Conservation (phyloP, 805 yeast genomes). For the Kodamaea fukazawae region DNA sequence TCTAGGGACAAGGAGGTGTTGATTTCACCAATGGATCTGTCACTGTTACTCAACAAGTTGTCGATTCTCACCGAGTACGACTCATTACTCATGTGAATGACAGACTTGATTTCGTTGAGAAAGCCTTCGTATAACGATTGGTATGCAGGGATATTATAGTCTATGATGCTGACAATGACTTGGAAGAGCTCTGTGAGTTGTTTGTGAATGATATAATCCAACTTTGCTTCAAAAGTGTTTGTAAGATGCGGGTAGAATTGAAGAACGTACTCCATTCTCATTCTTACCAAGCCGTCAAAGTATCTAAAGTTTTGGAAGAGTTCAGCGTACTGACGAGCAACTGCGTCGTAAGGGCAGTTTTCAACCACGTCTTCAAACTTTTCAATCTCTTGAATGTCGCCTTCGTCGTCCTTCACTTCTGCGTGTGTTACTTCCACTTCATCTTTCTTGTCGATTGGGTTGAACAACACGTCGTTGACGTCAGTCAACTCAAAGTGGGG, state of each 20-base stretch:
- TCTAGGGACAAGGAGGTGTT: conserved; percentile 68
- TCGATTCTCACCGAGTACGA: conserved; percentile 56
- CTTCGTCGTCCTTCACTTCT: not conserved
- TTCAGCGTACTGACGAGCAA: not conserved
- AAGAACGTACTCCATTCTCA: conserved; percentile 18
- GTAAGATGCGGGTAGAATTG: conserved; percentile 22
- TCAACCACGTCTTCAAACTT: not conserved
- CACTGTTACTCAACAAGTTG: conserved; percentile 58
- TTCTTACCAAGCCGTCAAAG: conserved; percentile 15
- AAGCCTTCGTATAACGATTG: conserved; percentile 32
- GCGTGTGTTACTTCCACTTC: not conserved
- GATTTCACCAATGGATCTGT: conserved; percentile 68
- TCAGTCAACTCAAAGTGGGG: conserved; percentile 5
- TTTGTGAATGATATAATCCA: conserved; percentile 17
- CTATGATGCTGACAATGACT: conserved; percentile 26
- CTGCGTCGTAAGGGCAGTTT: not conserved
- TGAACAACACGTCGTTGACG: conserved; percentile 5
- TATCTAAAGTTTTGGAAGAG: conserved; percentile 8
- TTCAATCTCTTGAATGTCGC: not conserved
- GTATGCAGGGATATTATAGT: conserved; percentile 32
- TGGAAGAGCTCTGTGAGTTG: conserved; percentile 17
- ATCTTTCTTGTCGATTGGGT: not conserved
- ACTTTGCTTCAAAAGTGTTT: conserved; percentile 12
- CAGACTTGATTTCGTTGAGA: conserved; percentile 33
- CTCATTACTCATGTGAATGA: conserved; percentile 36